Evolutionary conservation across 805 yeast species (phyloP), one percentile per base, ranked within the genome.

Genomic region (Sporopachydermia lactativora): DNA sequence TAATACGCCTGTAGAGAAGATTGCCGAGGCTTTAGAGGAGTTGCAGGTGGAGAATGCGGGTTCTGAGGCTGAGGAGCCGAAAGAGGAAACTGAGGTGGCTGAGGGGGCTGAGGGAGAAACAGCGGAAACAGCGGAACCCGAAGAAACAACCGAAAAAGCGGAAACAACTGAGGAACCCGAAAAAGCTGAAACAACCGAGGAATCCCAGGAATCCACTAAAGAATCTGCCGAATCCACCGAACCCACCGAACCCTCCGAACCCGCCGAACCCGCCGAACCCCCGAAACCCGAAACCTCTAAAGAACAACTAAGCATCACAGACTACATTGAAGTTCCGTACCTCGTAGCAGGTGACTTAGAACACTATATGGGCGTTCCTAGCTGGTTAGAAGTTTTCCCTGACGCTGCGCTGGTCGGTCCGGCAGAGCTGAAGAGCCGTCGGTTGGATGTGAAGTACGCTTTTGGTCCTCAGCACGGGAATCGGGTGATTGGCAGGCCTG

Each of bases 281-380:
- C 31, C 31, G n/a, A 24, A 8, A 8, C 31, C 31, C n/a, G n/a
- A 24, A 24, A n/a, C n/a, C n/a, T n/a, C n/a, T n/a, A n/a, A n/a
- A n/a, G n/a, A n/a, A n/a, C n/a, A n/a, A n/a, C n/a, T n/a, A n/a
- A n/a, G n/a, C n/a, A 24, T 24, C n/a, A 24, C n/a, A 8, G 31
- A 24, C n/a, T 24, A 24, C n/a, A n/a, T 24, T 24, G 31, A 36
- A 14, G 53, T 55, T 34, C 49, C 43, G 36, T 55, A 54, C 45
- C 59, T 75, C 31, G 63, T 80, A 35, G 64, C 79, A 38, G 84
- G 85, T 2, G 82, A 79, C 50, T 50, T 47, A 19, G 81, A 75
- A 46, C 86, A 79, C 51, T 74, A 81, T 1, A 58, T 78, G 72
- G 81, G 79, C 2, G 71, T 77, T 8, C 51, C 55, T 17, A 66